Percentiles rank a stretch among this genome's conserved stretches.
phyloP scores from a whole-genome alignment of 306 rosid species.

The Myrica gale region DNA sequence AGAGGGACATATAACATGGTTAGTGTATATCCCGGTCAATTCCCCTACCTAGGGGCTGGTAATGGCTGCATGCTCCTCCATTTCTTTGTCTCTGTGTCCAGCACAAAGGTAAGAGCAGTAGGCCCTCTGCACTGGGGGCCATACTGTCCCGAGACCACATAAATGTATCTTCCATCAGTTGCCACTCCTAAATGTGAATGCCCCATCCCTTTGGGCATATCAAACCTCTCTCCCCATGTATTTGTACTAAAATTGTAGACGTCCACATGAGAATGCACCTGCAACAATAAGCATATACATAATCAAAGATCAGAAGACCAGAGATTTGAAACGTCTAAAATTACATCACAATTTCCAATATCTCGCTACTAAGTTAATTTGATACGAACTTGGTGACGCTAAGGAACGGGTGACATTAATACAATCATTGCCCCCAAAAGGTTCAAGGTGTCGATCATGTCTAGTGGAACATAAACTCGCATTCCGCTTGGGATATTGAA shows the following conservation, averaged over 20 bases:
- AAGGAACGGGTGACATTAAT: not conserved
- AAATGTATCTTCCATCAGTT: slow-evolving; percentile 82
- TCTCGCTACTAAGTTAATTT: not conserved
- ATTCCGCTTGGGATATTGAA: not conserved
- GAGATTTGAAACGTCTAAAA: not conserved
- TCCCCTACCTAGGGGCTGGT: slow-evolving; percentile 68
- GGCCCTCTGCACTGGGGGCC: slow-evolving; percentile 91
- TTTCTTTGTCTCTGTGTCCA: slow-evolving; percentile 66
- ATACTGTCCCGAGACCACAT: slow-evolving; percentile 74
- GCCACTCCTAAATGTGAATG: slow-evolving; percentile 86
- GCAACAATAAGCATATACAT: slow-evolving; percentile 15
- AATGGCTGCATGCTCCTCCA: slow-evolving; percentile 71
- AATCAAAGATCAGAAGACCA: slow-evolving; percentile 5
- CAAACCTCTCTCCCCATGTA: slow-evolving; percentile 58
- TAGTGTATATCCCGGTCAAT: slow-evolving; percentile 12
- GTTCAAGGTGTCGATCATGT: not conserved
- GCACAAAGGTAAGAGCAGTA: slow-evolving; percentile 48
- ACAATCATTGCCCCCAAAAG: not conserved
- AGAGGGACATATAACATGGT: slow-evolving; percentile 3
- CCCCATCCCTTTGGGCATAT: slow-evolving; percentile 82
- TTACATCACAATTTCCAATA: not conserved
- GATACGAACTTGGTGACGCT: not conserved
- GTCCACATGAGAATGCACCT: slow-evolving; percentile 92
- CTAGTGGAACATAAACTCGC: not conserved
- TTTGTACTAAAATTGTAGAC: slow-evolving; percentile 58